phyloP scores from a whole-genome alignment of 495 filamentous ascomycete species.

The Physcia stellaris region DNA sequence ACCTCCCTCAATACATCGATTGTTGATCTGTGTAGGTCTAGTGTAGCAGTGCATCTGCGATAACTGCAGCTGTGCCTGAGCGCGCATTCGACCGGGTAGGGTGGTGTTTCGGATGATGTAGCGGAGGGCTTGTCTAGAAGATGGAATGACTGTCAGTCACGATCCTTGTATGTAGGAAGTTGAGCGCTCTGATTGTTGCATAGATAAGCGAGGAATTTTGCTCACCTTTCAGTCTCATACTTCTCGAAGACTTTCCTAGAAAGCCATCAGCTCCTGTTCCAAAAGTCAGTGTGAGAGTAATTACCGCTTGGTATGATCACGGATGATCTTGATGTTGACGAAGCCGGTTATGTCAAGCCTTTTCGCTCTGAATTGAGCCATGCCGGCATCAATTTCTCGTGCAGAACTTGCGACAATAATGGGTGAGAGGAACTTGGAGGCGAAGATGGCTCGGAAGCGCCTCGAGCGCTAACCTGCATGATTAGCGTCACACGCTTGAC shows the following conservation, averaged over 20 bases:
- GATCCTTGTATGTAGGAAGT: too few species aligned
- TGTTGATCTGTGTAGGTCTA: slow-evolving; percentile 80
- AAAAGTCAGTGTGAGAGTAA: background rate
- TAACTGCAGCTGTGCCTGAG: slow-evolving; percentile 82
- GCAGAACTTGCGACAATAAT: too few species aligned
- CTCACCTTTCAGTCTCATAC: slow-evolving; percentile 73
- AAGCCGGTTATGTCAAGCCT: slow-evolving; percentile 77
- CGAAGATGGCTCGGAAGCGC: too few species aligned
- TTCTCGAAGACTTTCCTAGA: slow-evolving; percentile 62
- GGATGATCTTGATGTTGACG: slow-evolving; percentile 68
- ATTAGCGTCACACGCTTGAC: too few species aligned
- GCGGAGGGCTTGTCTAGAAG: slow-evolving; percentile 76
- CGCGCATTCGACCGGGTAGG: slow-evolving; percentile 65
- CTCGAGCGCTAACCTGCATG: too few species aligned
- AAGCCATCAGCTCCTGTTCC: slow-evolving; percentile 4
- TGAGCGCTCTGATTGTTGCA: background rate
- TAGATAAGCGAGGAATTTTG: slow-evolving; percentile 6
- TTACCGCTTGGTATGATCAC: slow-evolving; percentile 79
- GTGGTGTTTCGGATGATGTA: slow-evolving; percentile 88
- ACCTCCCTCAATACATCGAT: slow-evolving; percentile 80
- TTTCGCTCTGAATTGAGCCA: slow-evolving; percentile 77
- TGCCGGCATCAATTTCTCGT: too few species aligned
- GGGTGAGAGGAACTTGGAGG: too few species aligned
- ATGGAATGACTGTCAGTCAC: slow-evolving; percentile 7
- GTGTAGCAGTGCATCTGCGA: slow-evolving; percentile 93